These are phyloP conservation scores for Neurospora sp. DNA, from an alignment of 495 filamentous ascomycete species.

Conservation along the genomic window DNA sequence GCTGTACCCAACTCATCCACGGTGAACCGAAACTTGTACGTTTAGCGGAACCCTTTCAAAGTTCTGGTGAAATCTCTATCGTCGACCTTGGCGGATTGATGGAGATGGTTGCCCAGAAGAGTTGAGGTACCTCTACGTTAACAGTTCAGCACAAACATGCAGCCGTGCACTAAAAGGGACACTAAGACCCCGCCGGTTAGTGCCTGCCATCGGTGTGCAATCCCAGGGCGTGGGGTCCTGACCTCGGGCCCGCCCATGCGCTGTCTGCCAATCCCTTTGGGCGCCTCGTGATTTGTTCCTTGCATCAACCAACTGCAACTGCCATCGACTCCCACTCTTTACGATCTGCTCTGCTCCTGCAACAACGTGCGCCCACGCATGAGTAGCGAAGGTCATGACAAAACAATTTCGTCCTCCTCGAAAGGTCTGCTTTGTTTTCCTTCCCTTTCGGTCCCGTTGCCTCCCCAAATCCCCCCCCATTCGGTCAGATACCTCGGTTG, in stretches of 20 bases:
- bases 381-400: conserved; percentile 16
- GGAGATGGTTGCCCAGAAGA: neutral
- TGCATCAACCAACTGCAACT: conserved; percentile 8
- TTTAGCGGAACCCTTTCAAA: neutral
- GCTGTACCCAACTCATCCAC: neutral
- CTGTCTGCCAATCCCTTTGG: conserved; percentile 3
- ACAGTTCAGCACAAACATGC: conserved; percentile 15
- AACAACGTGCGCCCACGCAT: conserved; percentile 1
- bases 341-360: neutral
- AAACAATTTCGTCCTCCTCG: conserved; percentile 18
- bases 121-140: neutral
- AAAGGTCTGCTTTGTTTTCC: neutral
- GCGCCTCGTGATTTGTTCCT: conserved; percentile 26
- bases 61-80: neutral
- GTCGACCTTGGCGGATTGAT: neutral
- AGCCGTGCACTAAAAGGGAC: conserved; percentile 9
- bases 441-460: conserved; percentile 2
- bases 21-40: neutral
- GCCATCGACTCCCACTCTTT: conserved; percentile 22
- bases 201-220: neutral
- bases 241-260: neutral
- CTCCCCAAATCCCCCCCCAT: neutral
- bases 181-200: conserved; percentile 10
- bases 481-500: neutral
- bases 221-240: conserved; percentile 20